Conservation (phyloP, 2,329 filamentous ascomycete genomes). For the Colletotrichum filicis region DNA sequence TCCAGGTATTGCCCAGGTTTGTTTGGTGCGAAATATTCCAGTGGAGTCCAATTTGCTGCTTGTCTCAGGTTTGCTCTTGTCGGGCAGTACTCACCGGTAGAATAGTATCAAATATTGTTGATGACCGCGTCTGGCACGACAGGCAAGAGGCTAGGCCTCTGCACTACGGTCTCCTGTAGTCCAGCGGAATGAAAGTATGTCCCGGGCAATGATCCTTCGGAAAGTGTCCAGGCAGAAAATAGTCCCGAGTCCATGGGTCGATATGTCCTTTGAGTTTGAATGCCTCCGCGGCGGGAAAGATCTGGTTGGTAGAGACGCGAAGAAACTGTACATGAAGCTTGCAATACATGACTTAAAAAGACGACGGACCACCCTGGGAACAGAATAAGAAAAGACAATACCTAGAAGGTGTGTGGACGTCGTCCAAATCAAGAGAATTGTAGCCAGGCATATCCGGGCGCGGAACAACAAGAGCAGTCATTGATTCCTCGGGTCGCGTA, state of each 20-base stretch:
- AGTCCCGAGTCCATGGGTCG: conserved; percentile 28
- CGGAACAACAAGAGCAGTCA: conserved; percentile 61
- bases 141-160: conserved; percentile 21
- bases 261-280: conserved; percentile 21
- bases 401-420: conserved; percentile 71
- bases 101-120: conserved; percentile 36
- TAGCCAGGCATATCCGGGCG: conserved; percentile 65
- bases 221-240: conserved; percentile 9
- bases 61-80: conserved; percentile 25
- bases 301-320: conserved; percentile 33
- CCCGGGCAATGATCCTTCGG: conserved; percentile 17
- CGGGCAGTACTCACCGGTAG: conserved; percentile 52
- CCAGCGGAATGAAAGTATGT: conserved; percentile 6
- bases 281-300: conserved; percentile 28
- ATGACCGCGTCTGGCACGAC: conserved; percentile 45
- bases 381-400: conserved; percentile 65
- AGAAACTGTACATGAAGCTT: conserved; percentile 44
- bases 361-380: conserved; percentile 56
- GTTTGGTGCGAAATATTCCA: conserved; percentile 34
- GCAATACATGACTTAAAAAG: conserved; percentile 44
- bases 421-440: conserved; percentile 66
- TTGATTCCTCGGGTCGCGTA: conserved; percentile 53
- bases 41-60: conserved; percentile 38
- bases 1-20: conserved; percentile 5
- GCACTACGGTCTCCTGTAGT: conserved; percentile 23